Conservation (phyloP, 1,284 basidiomycete genomes). For the Neolentinus lepideus region DNA sequence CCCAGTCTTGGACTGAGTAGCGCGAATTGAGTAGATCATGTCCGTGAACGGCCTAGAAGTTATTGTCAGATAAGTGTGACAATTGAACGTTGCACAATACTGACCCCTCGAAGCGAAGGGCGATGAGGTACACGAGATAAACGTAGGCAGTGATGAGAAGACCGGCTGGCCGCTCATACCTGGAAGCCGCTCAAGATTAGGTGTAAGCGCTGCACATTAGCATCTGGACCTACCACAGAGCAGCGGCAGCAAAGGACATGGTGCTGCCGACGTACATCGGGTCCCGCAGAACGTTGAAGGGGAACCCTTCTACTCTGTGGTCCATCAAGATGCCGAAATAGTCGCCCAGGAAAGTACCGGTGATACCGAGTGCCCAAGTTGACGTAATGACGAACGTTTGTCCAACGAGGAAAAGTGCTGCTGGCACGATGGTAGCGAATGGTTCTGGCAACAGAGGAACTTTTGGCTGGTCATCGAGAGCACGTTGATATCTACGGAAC, state of each 20-base stretch:
- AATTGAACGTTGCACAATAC: constrained; percentile 17
- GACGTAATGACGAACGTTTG: constrained; percentile 83
- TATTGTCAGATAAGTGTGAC: constrained; percentile 6
- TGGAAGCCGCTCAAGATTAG: constrained; percentile 19
- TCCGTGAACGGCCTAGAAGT: constrained; percentile 66
- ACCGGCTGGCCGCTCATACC: constrained; percentile 81
- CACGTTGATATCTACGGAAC: constrained; percentile 74
- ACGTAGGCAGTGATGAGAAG: constrained; percentile 73
- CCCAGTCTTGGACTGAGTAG: constrained; percentile 19
- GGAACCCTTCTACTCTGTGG: constrained; percentile 80
- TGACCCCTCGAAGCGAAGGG: constrained; percentile 83
- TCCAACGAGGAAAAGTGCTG: constrained; percentile 60
- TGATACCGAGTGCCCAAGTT: constrained; percentile 89
- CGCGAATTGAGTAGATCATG: constrained; percentile 70
- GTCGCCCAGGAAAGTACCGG: constrained; percentile 93
- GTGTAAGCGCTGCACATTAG: neutral
- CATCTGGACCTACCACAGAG: constrained; percentile 59
- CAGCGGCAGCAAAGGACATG: constrained; percentile 77
- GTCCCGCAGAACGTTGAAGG: constrained; percentile 89
- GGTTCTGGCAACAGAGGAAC: constrained; percentile 50
- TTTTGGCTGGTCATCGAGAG: constrained; percentile 67
- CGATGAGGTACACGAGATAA: constrained; percentile 77
- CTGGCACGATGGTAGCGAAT: constrained; percentile 55
- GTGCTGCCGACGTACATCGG: constrained; percentile 97
- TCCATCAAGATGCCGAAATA: constrained; percentile 99